Percentiles rank a stretch among this genome's conserved stretches.
Conservation (phyloP, 768 basidiomycete genomes). For the Candolleomyces efflorescens region DNA sequence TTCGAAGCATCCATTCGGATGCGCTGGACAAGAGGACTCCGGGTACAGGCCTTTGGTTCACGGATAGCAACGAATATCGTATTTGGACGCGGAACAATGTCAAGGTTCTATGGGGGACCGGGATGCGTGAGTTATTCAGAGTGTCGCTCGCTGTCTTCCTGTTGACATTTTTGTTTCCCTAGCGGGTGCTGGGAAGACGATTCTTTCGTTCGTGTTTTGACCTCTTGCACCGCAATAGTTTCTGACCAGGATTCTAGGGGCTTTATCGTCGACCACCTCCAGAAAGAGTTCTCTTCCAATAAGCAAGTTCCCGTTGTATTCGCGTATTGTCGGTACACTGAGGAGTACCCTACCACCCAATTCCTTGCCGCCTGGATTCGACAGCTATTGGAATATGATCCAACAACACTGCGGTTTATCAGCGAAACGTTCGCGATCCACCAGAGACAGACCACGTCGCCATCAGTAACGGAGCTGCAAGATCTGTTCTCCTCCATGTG, state of each 20-base stretch:
- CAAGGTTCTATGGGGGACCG: neutral
- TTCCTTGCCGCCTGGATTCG: neutral
- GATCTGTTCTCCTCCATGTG: neutral
- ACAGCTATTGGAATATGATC: neutral
- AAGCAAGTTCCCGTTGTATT: neutral
- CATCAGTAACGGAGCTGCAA: neutral
- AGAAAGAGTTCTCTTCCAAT: neutral
- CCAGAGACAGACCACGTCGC: neutral
- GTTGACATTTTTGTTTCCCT: no score
- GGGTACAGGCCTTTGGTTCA: neutral
- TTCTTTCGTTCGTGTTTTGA: neutral
- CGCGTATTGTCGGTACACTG: conserved; percentile 3
- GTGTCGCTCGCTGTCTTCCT: no score
- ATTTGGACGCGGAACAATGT: neutral
- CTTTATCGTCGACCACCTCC: neutral
- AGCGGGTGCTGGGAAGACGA: conserved; percentile 1
- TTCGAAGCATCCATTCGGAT: neutral
- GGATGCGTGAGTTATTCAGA: neutral
- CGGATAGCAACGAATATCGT: neutral
- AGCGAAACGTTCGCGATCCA: neutral
- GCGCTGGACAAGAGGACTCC: neutral
- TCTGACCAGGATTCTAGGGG: neutral
- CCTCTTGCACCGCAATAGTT: neutral
- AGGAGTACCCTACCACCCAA: neutral
- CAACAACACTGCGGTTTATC: neutral